Percentiles rank a stretch among this genome's conserved stretches.
These are phyloP conservation scores for Metschnikowia dekortorum DNA, from an alignment of 805 yeast species.

Conservation along the genomic window DNA sequence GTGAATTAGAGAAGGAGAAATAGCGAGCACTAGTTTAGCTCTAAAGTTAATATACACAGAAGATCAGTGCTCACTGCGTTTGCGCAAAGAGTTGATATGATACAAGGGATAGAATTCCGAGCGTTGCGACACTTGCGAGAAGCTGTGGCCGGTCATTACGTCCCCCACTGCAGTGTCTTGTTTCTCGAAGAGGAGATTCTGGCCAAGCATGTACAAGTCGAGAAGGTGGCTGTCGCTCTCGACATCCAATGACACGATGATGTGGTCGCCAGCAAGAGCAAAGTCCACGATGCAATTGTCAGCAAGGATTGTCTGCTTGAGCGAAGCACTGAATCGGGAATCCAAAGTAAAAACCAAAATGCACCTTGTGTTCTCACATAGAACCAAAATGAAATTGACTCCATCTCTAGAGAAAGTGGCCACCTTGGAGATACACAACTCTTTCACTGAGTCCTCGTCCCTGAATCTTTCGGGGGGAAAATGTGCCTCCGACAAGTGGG, in stretches of 20 bases:
- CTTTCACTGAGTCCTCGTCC: constrained; percentile 46
- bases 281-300: constrained; percentile 27
- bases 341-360: constrained; percentile 35
- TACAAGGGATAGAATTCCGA: constrained; percentile 47
- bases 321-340: constrained; percentile 22
- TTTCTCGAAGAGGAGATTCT: constrained; percentile 15
- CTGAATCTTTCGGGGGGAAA: constrained; percentile 62
- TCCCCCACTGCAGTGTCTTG: constrained; percentile 15
- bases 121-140: constrained; percentile 30
- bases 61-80: constrained; percentile 56
- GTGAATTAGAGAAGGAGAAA: not conserved
- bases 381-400: constrained; percentile 35
- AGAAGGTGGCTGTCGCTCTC: constrained; percentile 25
- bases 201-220: constrained; percentile 19
- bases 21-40: not conserved
- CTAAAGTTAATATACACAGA: not conserved
- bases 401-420: constrained; percentile 24
- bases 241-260: constrained; percentile 29
- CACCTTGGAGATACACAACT: constrained; percentile 49
- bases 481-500: constrained; percentile 52
- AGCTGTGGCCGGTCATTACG: constrained; percentile 23
- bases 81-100: constrained; percentile 46
- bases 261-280: constrained; percentile 15
- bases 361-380: constrained; percentile 49
- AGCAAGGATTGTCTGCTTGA: constrained; percentile 27